Percentiles rank a stretch among this genome's conserved stretches.
Evolutionary conservation across 768 basidiomycete genomes (phyloP).

Genomic region (Tulasnella sp.): DNA sequence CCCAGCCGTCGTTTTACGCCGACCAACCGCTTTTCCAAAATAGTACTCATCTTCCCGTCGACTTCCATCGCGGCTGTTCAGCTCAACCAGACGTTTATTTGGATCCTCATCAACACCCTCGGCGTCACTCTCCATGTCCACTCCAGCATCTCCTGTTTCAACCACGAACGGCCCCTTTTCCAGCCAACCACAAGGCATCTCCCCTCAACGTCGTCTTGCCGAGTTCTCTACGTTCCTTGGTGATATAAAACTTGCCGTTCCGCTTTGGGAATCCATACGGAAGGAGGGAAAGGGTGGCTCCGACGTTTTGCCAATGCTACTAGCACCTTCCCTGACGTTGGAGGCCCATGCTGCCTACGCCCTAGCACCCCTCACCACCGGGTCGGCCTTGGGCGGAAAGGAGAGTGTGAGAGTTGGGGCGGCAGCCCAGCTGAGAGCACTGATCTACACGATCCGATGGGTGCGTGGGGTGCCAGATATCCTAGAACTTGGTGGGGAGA

Average conservation of each 20-base stretch:
- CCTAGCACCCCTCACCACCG: slow-evolving; percentile 32
- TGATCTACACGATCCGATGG: slow-evolving; percentile 65
- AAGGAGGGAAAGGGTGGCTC: slow-evolving; percentile 63
- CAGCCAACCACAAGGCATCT: slow-evolving; percentile 33
- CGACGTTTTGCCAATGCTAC: slow-evolving; percentile 66
- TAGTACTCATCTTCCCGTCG: slow-evolving; percentile 64
- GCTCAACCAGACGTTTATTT: slow-evolving; percentile 73
- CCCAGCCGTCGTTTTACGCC: neutral
- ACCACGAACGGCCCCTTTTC: slow-evolving; percentile 27
- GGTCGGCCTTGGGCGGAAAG: neutral
- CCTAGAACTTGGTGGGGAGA: slow-evolving; percentile 53
- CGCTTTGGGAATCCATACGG: slow-evolving; percentile 74
- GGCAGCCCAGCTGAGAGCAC: slow-evolving; percentile 52
- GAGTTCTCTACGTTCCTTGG: slow-evolving; percentile 91
- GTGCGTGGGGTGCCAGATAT: slow-evolving; percentile 60
- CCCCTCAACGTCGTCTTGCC: slow-evolving; percentile 76
- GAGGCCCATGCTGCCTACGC: slow-evolving; percentile 51
- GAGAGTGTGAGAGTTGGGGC: slow-evolving; percentile 26
- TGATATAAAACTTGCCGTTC: slow-evolving; percentile 72
- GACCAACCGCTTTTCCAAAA: neutral
- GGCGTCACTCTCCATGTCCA: slow-evolving; percentile 25
- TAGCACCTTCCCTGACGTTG: slow-evolving; percentile 51
- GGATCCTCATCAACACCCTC: slow-evolving; percentile 44
- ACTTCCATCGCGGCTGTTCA: slow-evolving; percentile 73
- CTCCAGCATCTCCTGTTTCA: slow-evolving; percentile 26